phyloP scores from a whole-genome alignment of 345 rosid species.

The Toxicodendron radicans region DNA sequence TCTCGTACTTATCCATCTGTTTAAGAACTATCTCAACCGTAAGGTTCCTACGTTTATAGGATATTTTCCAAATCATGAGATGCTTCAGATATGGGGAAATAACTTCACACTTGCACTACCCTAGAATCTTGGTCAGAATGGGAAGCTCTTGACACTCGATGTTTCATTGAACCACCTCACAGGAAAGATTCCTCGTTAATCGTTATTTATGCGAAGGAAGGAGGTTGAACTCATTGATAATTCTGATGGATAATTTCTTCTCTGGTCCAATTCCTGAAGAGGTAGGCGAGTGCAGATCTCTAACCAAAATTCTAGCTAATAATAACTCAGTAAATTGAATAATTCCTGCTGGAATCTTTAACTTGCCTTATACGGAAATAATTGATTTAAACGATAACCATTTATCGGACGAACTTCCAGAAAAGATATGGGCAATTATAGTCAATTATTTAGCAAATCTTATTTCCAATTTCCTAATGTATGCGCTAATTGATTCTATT shows the following conservation, averaged over 20 bases:
- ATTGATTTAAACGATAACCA: constrained; percentile 59
- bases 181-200: constrained; percentile 58
- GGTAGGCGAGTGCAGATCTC: constrained; percentile 65
- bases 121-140: constrained; percentile 63
- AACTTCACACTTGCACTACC: too few species aligned
- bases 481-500: too few species aligned
- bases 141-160: constrained; percentile 53
- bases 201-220: constrained; percentile 58
- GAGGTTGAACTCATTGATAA: constrained; percentile 40
- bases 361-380: constrained; percentile 39
- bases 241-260: constrained; percentile 70
- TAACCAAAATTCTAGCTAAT: constrained; percentile 48
- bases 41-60: too few species aligned
- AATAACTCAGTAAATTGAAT: constrained; percentile 58
- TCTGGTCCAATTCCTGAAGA: constrained; percentile 66
- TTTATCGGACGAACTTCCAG: constrained; percentile 75
- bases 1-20: too few species aligned
- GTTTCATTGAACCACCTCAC: constrained; percentile 69
- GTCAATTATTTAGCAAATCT: too few species aligned
- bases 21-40: too few species aligned
- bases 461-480: too few species aligned
- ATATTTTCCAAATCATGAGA: too few species aligned
- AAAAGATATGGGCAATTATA: too few species aligned
- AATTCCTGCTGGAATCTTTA: constrained; percentile 70
- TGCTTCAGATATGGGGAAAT: too few species aligned